Conservation (phyloP, 2,329 filamentous ascomycete species). For the Fusarium coicis region DNA sequence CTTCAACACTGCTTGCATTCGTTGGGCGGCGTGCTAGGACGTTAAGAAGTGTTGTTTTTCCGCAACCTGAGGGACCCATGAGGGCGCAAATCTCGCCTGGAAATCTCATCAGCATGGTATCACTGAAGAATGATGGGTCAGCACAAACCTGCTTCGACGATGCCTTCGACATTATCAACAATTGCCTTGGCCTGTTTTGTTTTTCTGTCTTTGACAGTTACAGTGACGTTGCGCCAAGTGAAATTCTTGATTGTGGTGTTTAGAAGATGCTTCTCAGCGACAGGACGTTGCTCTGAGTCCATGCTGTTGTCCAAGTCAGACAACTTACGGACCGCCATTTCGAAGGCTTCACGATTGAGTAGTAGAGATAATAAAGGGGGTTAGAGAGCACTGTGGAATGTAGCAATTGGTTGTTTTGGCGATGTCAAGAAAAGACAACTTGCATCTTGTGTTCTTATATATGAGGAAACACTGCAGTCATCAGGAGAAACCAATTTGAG, state of each 20-base stretch:
- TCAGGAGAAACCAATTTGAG: not conserved
- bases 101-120: not conserved
- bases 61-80: slow-evolving; percentile 80
- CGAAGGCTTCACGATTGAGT: not conserved
- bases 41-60: slow-evolving; percentile 88
- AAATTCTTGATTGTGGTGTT: slow-evolving; percentile 74
- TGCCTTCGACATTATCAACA: slow-evolving; percentile 70
- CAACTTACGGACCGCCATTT: slow-evolving; percentile 10
- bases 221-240: slow-evolving; percentile 73
- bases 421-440: not conserved
- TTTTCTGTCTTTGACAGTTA: slow-evolving; percentile 77
- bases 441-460: not conserved
- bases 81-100: slow-evolving; percentile 78
- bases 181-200: slow-evolving; percentile 72
- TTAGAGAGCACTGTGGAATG: not conserved
- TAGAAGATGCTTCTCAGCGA: slow-evolving; percentile 61
- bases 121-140: not conserved
- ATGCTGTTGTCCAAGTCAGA: slow-evolving; percentile 18
- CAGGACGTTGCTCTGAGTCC: slow-evolving; percentile 41
- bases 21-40: slow-evolving; percentile 70
- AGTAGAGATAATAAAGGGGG: not conserved
- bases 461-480: not conserved
- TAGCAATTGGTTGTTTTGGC: not conserved
- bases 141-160: slow-evolving; percentile 68
- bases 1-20: slow-evolving; percentile 54